These are phyloP conservation scores for Botryosphaeria agaves DNA, from an alignment of 2,329 filamentous ascomycete genomes.

Conservation along the genomic window DNA sequence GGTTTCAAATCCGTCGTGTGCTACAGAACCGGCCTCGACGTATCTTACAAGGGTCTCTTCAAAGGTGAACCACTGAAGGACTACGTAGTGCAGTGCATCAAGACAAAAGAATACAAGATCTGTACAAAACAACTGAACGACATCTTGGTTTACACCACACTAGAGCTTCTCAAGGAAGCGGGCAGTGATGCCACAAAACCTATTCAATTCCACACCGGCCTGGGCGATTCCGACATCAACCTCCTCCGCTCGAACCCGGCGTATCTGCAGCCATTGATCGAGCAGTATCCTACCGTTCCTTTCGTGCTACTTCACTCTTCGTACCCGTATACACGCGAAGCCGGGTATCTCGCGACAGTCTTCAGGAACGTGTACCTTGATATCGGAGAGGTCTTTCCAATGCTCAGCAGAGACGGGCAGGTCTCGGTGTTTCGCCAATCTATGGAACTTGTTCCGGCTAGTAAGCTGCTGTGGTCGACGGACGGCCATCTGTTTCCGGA, in stretches of 20 bases:
- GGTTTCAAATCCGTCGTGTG: slow-evolving; percentile 76
- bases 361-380: slow-evolving; percentile 72
- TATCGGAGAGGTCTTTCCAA: slow-evolving; percentile 68
- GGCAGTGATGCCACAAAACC: slow-evolving; percentile 38
- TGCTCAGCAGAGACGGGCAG: slow-evolving; percentile 60
- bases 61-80: slow-evolving; percentile 10
- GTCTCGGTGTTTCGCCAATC: slow-evolving; percentile 52
- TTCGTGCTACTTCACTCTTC: slow-evolving; percentile 66
- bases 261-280: slow-evolving; percentile 57
- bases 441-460: slow-evolving; percentile 56
- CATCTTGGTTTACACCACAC: slow-evolving; percentile 46
- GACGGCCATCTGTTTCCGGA: slow-evolving; percentile 69
- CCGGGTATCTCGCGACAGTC: slow-evolving; percentile 59
- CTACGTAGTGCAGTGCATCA: slow-evolving; percentile 21
- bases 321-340: slow-evolving; percentile 66
- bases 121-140: slow-evolving; percentile 51
- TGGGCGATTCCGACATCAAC: slow-evolving; percentile 64
- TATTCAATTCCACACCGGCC: slow-evolving; percentile 67
- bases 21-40: slow-evolving; percentile 56
- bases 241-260: slow-evolving; percentile 55
- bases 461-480: slow-evolving; percentile 65
- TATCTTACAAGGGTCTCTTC: too few relatives aligned
- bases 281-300: slow-evolving; percentile 48
- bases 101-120: slow-evolving; percentile 33
- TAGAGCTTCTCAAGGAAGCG: slow-evolving; percentile 23